A percentile compares a stretch with the other conserved stretches of the same genome.
phyloP scores from a whole-genome alignment of 2,329 filamentous ascomycete genomes.

The Claviceps paspali region DNA sequence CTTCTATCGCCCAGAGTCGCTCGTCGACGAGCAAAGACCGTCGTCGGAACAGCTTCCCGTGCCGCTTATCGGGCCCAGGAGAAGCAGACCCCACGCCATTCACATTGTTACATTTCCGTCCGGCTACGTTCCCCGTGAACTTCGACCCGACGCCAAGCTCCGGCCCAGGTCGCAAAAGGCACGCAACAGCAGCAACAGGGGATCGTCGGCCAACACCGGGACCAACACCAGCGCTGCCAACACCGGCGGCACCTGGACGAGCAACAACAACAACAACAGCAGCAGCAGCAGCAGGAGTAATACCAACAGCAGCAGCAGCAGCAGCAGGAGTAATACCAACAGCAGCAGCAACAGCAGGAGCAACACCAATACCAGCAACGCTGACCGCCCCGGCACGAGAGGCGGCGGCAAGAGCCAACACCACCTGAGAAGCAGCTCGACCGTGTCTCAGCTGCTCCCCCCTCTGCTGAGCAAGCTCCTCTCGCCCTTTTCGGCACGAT shows the following conservation, averaged over 20 bases:
- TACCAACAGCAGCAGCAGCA: conserved; percentile 26
- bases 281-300: too few species aligned
- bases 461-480: conserved; percentile 7
- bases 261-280: conserved; percentile 7
- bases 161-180: background rate
- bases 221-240: background rate
- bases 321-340: conserved; percentile 29
- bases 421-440: background rate
- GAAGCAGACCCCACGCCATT: conserved; percentile 25
- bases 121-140: conserved; percentile 29
- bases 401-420: too few species aligned
- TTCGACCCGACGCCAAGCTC: conserved; percentile 14
- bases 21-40: conserved; percentile 1
- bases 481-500: conserved; percentile 6
- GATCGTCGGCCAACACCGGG: too few species aligned
- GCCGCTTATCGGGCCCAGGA: conserved; percentile 24
- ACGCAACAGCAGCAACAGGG: conserved; percentile 1
- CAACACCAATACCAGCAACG: conserved; percentile 20
- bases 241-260: background rate
- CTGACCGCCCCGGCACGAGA: too few species aligned
- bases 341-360: conserved; percentile 15
- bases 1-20: conserved; percentile 6
- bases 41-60: conserved; percentile 15
- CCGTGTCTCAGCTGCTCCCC: conserved; percentile 5
- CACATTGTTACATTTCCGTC: conserved; percentile 27